Evolutionary conservation across 345 rosid genomes (phyloP), one percentile per base, ranked within the genome.

Genomic region (Eucalyptus marginata): DNA sequence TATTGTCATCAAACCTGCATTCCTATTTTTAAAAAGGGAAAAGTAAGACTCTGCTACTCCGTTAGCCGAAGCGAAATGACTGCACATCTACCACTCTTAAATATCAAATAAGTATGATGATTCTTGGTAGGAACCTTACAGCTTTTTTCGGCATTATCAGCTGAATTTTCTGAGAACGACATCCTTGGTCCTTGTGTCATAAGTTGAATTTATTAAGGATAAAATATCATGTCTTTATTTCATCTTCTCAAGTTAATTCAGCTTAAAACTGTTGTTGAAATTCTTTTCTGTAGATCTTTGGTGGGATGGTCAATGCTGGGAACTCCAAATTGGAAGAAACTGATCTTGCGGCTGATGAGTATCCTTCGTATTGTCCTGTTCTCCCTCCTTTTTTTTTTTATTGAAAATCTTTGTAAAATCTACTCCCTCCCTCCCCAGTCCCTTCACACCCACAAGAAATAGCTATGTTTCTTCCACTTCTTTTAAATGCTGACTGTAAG

Each of bases 281-380:
- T 86, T 27, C 68, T 24, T 89, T 47, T 11, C 64, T 87, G 86
- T 88, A 98, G 99, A 81, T 98, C 88, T 97, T 98, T 91, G 99
- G 99, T 7, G 99, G 99, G 79, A 92, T 98, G 80, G 98, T 97
- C 86, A 94, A 95, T 94, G 98, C 97, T 89, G 99, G 99, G 91
- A 96, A 98, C 90, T 54, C 95, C 54, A 81, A 92, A 66, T 90
- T 98, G 91, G 92, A 91, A 40, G 91, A 89, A 86, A 97, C 98
- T 40, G 97, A 93, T 85, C 84, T 98, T 91, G 93, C 92, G 88
- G 97, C 94, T 47, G 79, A 93, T 33, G 97, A 98, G 99, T 97
- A 98, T 97, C 99, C 99, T 94, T 93, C 89, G 66, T 89, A 7
- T 51, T 80, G 86, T 85, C 64, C 87, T 54, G 86, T 88, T 66